A percentile compares a stretch with the other conserved stretches of the same genome.
Conservation (phyloP, 805 yeast species). For the Cyberlindnera subsufficiens region DNA sequence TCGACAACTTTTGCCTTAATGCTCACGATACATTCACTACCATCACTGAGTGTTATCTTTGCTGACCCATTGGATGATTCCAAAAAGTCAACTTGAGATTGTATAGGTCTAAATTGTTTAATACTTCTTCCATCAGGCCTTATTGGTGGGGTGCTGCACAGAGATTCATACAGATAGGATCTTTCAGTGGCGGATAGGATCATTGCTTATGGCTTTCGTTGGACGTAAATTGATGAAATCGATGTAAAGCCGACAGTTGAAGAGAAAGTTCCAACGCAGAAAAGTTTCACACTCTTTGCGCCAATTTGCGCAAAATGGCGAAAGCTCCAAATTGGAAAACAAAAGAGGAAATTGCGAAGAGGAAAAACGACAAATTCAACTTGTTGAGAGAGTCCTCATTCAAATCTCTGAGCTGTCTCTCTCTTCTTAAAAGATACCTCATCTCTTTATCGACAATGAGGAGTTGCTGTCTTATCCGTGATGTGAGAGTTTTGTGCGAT, state of each 20-base stretch:
- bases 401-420: conserved; percentile 12
- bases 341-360: conserved; percentile 9
- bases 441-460: background rate
- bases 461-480: background rate
- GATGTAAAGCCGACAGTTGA: background rate
- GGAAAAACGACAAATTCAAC: conserved; percentile 6
- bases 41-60: conserved; percentile 78
- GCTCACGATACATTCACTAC: conserved; percentile 90
- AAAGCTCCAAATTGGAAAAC: conserved; percentile 9
- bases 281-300: background rate
- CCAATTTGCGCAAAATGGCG: conserved; percentile 5
- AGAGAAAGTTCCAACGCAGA: background rate
- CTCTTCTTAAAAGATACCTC: conserved; percentile 5
- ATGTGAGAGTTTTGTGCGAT: background rate
- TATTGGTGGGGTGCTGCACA: conserved; percentile 49
- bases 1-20: conserved; percentile 78
- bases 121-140: conserved; percentile 82
- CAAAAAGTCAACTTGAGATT: conserved; percentile 72
- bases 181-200: conserved; percentile 71
- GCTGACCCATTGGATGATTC: conserved; percentile 93
- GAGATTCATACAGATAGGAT: conserved; percentile 69
- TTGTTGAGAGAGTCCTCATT: conserved; percentile 15
- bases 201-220: conserved; percentile 31
- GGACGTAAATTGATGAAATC: too few species aligned
- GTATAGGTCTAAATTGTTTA: conserved; percentile 79